Evolutionary conservation across 805 yeast species (phyloP).

Genomic region (Candida sphagnicola): DNA sequence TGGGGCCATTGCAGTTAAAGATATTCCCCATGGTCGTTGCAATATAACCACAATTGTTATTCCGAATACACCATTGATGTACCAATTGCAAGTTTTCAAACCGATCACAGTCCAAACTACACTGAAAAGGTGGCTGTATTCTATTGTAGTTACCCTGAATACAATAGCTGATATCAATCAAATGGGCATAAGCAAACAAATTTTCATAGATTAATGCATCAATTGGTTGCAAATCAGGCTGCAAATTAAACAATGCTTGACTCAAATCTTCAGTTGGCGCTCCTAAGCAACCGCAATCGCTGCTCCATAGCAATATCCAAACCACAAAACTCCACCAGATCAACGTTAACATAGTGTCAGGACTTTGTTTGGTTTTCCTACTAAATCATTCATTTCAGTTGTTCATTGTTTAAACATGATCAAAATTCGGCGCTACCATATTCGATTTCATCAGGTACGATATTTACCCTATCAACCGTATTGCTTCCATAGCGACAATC

Average conservation of each 20-base stretch:
- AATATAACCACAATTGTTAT: constrained; percentile 36
- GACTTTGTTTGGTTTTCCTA: not conserved
- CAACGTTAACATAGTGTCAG: not conserved
- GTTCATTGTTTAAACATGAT: no score
- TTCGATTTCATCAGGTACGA: not conserved
- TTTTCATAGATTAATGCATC: constrained; percentile 21
- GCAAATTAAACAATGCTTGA: constrained; percentile 1
- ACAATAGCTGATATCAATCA: constrained; percentile 43
- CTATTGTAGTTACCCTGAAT: constrained; percentile 23
- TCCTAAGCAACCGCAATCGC: not conserved
- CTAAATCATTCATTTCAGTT: not conserved
- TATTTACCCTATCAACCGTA: no score
- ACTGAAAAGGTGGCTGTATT: constrained; percentile 35
- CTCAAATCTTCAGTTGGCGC: not conserved
- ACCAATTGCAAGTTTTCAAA: constrained; percentile 36
- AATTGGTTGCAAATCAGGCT: constrained; percentile 13
- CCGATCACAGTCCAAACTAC: constrained; percentile 32
- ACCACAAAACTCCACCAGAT: not conserved
- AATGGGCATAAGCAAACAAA: constrained; percentile 35
- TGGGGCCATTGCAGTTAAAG: constrained; percentile 14
- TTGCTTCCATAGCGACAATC: no score
- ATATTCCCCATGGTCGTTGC: constrained; percentile 27
- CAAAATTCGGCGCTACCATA: not conserved
- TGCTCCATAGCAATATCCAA: not conserved
- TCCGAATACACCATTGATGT: constrained; percentile 38